A percentile compares a stretch with the other conserved stretches of the same genome.
Evolutionary conservation across 306 rosid genomes (phyloP).

Genomic region (Prunus mongolica): DNA sequence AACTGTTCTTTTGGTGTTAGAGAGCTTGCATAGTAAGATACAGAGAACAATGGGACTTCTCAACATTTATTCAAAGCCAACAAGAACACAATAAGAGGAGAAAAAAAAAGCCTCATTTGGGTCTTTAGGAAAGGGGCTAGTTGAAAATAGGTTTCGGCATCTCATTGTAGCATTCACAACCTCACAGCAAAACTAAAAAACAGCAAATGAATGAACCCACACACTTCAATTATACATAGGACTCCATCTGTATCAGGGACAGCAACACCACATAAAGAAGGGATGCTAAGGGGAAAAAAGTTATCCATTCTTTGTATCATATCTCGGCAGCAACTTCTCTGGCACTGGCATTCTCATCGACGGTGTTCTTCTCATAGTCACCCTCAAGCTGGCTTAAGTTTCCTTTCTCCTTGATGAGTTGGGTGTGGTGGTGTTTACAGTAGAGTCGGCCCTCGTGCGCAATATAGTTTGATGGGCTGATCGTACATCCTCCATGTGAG

Average conservation of each 20-base stretch:
- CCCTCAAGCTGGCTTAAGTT: conserved; percentile 98
- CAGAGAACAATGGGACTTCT: background rate
- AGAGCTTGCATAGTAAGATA: background rate
- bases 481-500: conserved; percentile 93
- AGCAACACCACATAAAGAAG: background rate
- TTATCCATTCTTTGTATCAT: conserved; percentile 19
- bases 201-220: conserved; percentile 31
- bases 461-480: conserved; percentile 95
- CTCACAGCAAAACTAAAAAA: conserved; percentile 25
- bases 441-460: conserved; percentile 97
- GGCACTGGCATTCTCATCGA: conserved; percentile 32
- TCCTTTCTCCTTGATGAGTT: conserved; percentile 93
- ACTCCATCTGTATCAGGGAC: conserved; percentile 13
- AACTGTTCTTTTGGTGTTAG: no score
- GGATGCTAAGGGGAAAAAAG: conserved; percentile 2
- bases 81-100: conserved; percentile 9
- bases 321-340: conserved; percentile 55
- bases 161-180: conserved; percentile 33
- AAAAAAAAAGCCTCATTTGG: conserved; percentile 10
- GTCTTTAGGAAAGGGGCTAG: background rate
- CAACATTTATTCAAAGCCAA: conserved; percentile 21
- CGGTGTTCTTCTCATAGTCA: conserved; percentile 46
- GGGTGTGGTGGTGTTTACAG: conserved; percentile 94
- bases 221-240: conserved; percentile 19
- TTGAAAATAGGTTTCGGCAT: conserved; percentile 32